Evolutionary conservation across 2,329 filamentous ascomycete genomes (phyloP), one percentile per base, ranked within the genome.

Genomic region (Fusarium luffae): DNA sequence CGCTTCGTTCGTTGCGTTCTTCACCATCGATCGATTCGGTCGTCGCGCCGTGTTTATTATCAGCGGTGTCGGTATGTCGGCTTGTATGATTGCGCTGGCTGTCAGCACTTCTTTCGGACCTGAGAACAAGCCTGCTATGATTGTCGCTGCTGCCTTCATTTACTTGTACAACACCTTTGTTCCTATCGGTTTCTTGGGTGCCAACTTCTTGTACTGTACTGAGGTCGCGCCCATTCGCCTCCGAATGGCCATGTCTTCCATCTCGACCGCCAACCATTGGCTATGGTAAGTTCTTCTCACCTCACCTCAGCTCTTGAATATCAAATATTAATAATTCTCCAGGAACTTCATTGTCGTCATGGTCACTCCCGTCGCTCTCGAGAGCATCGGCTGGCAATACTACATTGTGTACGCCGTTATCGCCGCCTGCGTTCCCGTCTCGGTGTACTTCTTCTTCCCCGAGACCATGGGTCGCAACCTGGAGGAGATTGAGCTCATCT

Each of bases 101-200:
- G 67, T 76, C 23, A 71, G 63, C 3, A 76, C 74, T 0, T 74
- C 73, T 4, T 70, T 73, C 9, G 50, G 65, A 2, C 34, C n/a
- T 3, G 67, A 68, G 11, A 75, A 74, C 44, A 63, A 69, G 47
- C 66, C 64, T 47, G 71, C 75, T 62, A 64, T 67, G 71, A 63
- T 72, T 41, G 59, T 70, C 9, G 58, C 74, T 8, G 60, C 70
- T 4, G 69, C 48, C 66, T 89, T 89, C 63, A 79, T 92, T 16
- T 92, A 92, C 80, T 83, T 89, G 5, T 92, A 90, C 78, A 91
- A 91, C 75, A 87, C 88, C 3, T 89, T 88, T 66, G 91, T 91
- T 67, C 89, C 89, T 5, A 88, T 89, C 0, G 88, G 87, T 9
- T 90, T 88, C 83, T 77, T 90, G 1, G 88, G 88, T 5, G 82